These are phyloP conservation scores for Cinnamomum micranthum DNA, from an alignment of 164 flowering plant species.

Conservation along the genomic window DNA sequence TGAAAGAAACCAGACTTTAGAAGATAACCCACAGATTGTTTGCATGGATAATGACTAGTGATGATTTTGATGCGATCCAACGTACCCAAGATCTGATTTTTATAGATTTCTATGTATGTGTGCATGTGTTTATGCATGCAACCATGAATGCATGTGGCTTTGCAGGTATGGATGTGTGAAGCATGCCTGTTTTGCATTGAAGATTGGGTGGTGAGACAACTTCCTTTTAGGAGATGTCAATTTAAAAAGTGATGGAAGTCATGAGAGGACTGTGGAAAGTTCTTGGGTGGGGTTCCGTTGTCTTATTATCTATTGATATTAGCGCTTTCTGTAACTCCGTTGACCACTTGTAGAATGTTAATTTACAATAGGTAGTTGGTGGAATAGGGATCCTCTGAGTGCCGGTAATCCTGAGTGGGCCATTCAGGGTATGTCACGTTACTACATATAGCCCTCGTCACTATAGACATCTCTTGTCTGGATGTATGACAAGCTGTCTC, in stretches of 20 bases:
- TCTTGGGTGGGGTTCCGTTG: background rate
- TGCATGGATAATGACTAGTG: slow-evolving; percentile 5
- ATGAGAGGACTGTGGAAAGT: background rate
- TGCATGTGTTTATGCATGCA: background rate
- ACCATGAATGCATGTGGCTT: background rate
- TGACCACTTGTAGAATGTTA: too few species aligned
- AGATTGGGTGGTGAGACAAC: background rate
- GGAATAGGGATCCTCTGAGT: too few species aligned
- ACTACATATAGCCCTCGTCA: too few species aligned
- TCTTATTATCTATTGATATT: too few species aligned
- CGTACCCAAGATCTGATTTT: background rate
- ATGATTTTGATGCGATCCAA: background rate
- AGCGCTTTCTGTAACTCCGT: too few species aligned
- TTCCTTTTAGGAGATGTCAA: background rate
- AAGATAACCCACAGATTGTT: slow-evolving; percentile 8
- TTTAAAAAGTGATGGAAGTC: background rate
- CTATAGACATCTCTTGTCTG: too few species aligned
- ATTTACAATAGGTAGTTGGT: too few species aligned
- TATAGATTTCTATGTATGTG: background rate
- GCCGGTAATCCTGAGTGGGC: too few species aligned
- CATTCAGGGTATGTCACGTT: too few species aligned
- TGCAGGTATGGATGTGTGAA: background rate
- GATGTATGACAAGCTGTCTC: too few species aligned
- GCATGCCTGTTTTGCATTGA: background rate
- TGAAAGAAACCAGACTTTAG: background rate